These are phyloP conservation scores for Aegilops tauschii DNA, from an alignment of 176 grass and related monocot species.

Conservation along the genomic window DNA sequence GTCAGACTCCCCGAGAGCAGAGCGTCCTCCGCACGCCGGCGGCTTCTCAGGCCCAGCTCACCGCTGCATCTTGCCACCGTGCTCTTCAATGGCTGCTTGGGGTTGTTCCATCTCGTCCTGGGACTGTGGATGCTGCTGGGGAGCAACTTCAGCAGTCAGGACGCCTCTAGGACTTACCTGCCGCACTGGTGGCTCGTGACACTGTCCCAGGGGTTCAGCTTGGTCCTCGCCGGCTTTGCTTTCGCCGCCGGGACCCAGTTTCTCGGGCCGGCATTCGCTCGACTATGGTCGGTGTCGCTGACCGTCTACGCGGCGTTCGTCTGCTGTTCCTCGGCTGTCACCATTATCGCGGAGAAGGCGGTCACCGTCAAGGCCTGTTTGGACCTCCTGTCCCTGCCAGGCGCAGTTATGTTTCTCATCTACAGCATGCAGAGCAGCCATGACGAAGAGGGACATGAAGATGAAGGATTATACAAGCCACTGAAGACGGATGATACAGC, in stretches of 20 bases:
- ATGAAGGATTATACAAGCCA: constrained; percentile 51
- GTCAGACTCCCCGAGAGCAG: constrained; percentile 26
- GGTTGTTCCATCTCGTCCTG: constrained; percentile 39
- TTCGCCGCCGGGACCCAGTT: constrained; percentile 19
- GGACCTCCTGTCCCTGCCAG: constrained; percentile 54
- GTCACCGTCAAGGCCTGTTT: constrained; percentile 33
- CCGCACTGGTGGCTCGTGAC: constrained; percentile 48
- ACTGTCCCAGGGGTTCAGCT: constrained; percentile 40
- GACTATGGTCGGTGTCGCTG: constrained; percentile 26
- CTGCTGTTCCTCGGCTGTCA: constrained; percentile 41
- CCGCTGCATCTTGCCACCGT: constrained; percentile 23
- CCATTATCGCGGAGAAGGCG: constrained; percentile 33
- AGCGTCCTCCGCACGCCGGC: background rate
- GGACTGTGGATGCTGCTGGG: constrained; percentile 49
- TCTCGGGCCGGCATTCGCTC: constrained; percentile 24
- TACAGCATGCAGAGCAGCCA: constrained; percentile 20
- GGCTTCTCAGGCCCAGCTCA: constrained; percentile 13
- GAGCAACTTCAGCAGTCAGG: background rate
- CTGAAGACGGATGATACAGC: constrained; percentile 25
- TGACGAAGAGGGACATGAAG: background rate
- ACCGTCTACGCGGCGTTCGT: constrained; percentile 37
- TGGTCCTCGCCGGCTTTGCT: constrained; percentile 28
- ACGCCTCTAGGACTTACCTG: background rate
- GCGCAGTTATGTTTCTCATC: constrained; percentile 40
- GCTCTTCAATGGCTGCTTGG: constrained; percentile 41